A percentile compares a stretch with the other conserved stretches of the same genome.
These are phyloP conservation scores for Arthrobotrys sphaeroides DNA, from an alignment of 2,329 filamentous ascomycete species.

Conservation along the genomic window DNA sequence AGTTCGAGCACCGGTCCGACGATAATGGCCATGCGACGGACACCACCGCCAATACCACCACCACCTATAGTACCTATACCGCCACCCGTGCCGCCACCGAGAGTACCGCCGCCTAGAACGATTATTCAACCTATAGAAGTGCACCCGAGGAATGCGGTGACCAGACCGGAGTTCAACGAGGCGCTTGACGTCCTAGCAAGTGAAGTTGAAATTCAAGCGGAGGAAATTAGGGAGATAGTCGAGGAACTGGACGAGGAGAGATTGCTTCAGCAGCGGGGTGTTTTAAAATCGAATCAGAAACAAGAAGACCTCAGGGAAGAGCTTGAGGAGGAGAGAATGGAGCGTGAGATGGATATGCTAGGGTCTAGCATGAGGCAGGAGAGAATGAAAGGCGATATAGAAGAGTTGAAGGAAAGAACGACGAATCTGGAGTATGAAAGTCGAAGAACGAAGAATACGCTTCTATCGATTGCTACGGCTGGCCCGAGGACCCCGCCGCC, in stretches of 20 bases:
- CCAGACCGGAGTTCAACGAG: constrained; percentile 2
- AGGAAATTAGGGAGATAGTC: background rate
- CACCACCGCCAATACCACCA: background rate
- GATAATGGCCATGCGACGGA: background rate
- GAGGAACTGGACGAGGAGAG: constrained; percentile 7
- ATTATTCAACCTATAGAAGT: background rate
- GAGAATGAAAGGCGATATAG: constrained; percentile 2
- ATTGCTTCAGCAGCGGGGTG: background rate
- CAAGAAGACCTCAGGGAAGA: background rate
- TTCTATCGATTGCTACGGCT: constrained; percentile 2
- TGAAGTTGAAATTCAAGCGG: background rate
- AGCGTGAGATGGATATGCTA: background rate
- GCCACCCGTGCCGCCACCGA: background rate
- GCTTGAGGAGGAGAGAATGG: constrained; percentile 11
- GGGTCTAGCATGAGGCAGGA: background rate
- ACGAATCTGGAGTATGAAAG: constrained; percentile 30
- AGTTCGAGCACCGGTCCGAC: constrained; percentile 16
- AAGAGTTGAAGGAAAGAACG: constrained; percentile 18
- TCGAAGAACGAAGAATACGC: constrained; percentile 2
- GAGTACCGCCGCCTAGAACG: background rate
- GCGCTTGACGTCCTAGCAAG: background rate
- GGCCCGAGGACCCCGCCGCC: background rate
- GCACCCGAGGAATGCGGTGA: constrained; percentile 13
- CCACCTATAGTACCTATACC: background rate
- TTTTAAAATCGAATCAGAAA: background rate